Base-by-base conservation (phyloP, 768 basidiomycete genomes). In the Lactifluus piperatus region DNA sequence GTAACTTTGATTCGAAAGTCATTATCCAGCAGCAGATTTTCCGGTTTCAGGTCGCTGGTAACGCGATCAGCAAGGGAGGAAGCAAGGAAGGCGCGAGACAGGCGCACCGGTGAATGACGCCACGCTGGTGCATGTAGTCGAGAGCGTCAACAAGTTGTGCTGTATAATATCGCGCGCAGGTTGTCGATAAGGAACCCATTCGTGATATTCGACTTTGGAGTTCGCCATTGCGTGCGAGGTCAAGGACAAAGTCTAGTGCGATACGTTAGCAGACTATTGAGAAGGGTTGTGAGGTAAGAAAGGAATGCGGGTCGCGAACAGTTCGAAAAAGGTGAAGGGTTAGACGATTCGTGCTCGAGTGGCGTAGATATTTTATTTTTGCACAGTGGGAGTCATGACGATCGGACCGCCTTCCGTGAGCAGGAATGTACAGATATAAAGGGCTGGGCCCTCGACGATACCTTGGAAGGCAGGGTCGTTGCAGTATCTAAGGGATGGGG, bases 1-100 rank as follows among this genome's bases (percentile, higher is more conserved):
- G 93, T 91, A n/a, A 99, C 81, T 71, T 93, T 95, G 68, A 97
- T 83, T 54, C 92, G 84, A 73, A 86, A 89, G 16, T 84, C 80
- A 36, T 80, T 80, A 65, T 95, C 93, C n/a, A 99, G 77, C 9
- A 99, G 77, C 30, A 98, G 77, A 69, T 97, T 97, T 71, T 89
- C 88, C 10, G 88, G 88, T 69, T 91, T 90, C 32, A 91, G 77
- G 68, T 91, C 88, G 56, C 84, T 85, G 70, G 51, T 22, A 45
- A 32, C 27, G 48, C 53, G 59, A 55, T 55, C 43, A 58, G 51
- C 34, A 34, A 26, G 54, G 18, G 48, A 27, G 29, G 27, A 41
- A 43, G 41, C n/a, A 50, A 60, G 45, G 45, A 58, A 37, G 30
- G 64, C 47, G 55, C 10, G 29, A 60, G 30, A 48, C 34, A 45